These are phyloP conservation scores for Beauveria brongniartii DNA, from an alignment of 2,329 filamentous ascomycete species.

Conservation along the genomic window DNA sequence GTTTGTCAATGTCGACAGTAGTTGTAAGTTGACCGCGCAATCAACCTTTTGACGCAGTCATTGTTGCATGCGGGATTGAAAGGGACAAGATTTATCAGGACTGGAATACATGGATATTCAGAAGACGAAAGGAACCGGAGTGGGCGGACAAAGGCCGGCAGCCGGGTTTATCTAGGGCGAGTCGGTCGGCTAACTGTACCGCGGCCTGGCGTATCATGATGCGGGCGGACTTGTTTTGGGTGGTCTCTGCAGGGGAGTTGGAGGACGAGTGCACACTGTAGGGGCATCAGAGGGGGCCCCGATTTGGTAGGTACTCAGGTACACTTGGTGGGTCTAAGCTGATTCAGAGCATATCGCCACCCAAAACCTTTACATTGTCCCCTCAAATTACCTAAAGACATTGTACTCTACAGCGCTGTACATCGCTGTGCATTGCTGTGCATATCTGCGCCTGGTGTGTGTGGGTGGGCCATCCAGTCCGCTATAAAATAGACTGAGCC, in stretches of 20 bases:
- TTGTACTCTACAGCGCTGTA: not conserved
- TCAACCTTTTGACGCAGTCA: not conserved
- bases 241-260: not conserved
- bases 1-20: not conserved
- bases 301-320: no score
- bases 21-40: not conserved
- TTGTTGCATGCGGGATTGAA: not conserved
- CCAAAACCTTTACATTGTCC: no score
- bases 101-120: not conserved
- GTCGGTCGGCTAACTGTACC: not conserved
- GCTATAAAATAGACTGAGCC: not conserved
- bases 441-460: not conserved
- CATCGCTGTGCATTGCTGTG: no score
- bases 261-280: no score
- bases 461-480: not conserved
- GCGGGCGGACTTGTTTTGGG: not conserved
- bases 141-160: not conserved
- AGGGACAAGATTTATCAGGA: no score
- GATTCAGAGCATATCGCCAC: no score
- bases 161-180: not conserved
- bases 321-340: no score
- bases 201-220: slow-evolving; percentile 1
- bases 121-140: not conserved
- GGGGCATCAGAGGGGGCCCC: no score
- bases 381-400: no score